Evolutionary conservation across 2,329 filamentous ascomycete genomes (phyloP).

Genomic region (Paraphaeosphaeria sporulosa): DNA sequence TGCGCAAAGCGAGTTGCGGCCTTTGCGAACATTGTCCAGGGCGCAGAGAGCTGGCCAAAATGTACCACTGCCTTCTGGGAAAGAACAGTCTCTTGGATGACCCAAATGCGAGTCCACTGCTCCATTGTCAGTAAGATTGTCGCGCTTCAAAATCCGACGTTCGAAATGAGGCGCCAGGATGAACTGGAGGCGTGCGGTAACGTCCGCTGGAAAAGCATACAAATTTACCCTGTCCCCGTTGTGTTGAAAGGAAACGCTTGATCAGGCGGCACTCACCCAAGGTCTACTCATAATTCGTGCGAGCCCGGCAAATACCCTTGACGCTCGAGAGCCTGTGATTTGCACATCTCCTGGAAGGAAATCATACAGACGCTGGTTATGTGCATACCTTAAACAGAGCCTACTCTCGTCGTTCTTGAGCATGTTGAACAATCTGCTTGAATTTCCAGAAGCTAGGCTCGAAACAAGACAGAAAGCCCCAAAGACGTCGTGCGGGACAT

Average conservation of each 20-base stretch:
- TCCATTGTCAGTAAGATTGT: not conserved
- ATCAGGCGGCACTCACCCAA: constrained; percentile 15
- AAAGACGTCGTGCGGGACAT: constrained; percentile 22
- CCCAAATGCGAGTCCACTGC: constrained; percentile 34
- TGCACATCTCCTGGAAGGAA: constrained; percentile 12
- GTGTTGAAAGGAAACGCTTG: not conserved
- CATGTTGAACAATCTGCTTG: constrained; percentile 11
- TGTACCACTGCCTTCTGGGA: constrained; percentile 26
- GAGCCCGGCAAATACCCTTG: constrained; percentile 24
- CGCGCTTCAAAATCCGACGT: not conserved
- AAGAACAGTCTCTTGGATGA: constrained; percentile 34
- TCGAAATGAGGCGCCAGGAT: not conserved
- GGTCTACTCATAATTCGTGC: constrained; percentile 21
- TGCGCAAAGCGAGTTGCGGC: constrained; percentile 23
- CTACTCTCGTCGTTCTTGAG: constrained; percentile 15
- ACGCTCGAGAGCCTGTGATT: constrained; percentile 16
- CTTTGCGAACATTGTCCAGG: constrained; percentile 30
- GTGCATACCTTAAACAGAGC: constrained; percentile 4
- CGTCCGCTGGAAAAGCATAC: too few relatives aligned
- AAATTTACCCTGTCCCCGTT: too few relatives aligned
- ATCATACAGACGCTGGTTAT: constrained; percentile 14
- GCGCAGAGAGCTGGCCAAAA: constrained; percentile 28
- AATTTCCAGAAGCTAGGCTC: constrained; percentile 21
- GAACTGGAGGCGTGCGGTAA: too few relatives aligned
- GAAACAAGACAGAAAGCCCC: constrained; percentile 29